Percentiles rank a stretch among this genome's conserved stretches.
phyloP scores from a whole-genome alignment of 495 filamentous ascomycete genomes.

The Aspergillus affinis region DNA sequence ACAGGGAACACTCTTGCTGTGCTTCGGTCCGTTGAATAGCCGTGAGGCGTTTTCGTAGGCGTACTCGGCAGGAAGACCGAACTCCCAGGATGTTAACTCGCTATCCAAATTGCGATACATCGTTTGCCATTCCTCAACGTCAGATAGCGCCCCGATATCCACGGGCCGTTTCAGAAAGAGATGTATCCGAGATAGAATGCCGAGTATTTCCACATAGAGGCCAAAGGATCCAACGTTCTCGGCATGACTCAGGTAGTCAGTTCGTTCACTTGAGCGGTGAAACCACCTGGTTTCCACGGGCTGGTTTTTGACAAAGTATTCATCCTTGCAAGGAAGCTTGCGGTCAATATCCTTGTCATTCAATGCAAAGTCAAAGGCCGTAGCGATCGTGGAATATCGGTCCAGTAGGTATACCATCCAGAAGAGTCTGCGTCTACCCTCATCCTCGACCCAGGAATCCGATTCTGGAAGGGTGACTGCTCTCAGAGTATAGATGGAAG shows the following conservation, averaged over 20 bases:
- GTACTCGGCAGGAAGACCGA: slow-evolving; percentile 76
- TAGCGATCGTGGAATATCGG: slow-evolving; percentile 83
- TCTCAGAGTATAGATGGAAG: slow-evolving; percentile 80
- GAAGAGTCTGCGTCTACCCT: slow-evolving; percentile 77
- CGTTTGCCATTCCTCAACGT: slow-evolving; percentile 85
- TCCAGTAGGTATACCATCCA: slow-evolving; percentile 93
- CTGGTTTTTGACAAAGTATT: slow-evolving; percentile 80
- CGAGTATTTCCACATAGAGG: slow-evolving; percentile 82
- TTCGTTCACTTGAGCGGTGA: slow-evolving; percentile 47
- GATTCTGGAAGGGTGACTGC: slow-evolving; percentile 80
- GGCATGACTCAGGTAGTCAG: slow-evolving; percentile 65
- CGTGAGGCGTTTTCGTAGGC: slow-evolving; percentile 68
- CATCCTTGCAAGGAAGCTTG: slow-evolving; percentile 80
- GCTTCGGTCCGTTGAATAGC: slow-evolving; percentile 62
- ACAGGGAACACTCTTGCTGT: slow-evolving; percentile 65
- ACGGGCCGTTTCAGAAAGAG: slow-evolving; percentile 82
- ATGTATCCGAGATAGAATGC: slow-evolving; percentile 82
- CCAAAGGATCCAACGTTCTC: slow-evolving; percentile 84
- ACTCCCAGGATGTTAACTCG: slow-evolving; percentile 77
- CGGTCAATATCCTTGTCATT: slow-evolving; percentile 87
- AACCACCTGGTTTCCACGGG: slow-evolving; percentile 85
- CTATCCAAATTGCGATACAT: slow-evolving; percentile 82
- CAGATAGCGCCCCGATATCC: slow-evolving; percentile 77
- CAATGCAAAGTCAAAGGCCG: slow-evolving; percentile 85
- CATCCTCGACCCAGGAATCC: slow-evolving; percentile 84